Evolutionary conservation across 176 grass and related monocot species (phyloP), one percentile per base, ranked within the genome.

Genomic region (Pharus latifolius): DNA sequence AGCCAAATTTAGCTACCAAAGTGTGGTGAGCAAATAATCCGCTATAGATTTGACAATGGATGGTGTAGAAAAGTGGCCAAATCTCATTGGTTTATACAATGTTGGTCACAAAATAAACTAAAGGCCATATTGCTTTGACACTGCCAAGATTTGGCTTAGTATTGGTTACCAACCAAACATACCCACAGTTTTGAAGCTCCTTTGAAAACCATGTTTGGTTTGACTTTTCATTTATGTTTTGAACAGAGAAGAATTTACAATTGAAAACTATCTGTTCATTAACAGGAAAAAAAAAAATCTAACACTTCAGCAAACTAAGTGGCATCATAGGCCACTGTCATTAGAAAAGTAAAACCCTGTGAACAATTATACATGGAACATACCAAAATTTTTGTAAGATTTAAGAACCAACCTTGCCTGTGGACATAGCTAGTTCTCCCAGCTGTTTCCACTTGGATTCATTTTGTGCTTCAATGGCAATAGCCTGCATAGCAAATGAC

Each of bases 391-490:
- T 41, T 35, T 24, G 23, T 24, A 69, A 54, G 17, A 54, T 63
- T 76, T 63, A 73, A 71, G 40, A 83, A 66, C 66, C 54, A 74
- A 98, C 95, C 81, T 98, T 98, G 52, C 95, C 95, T 34, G 78
- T 86, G 49, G 90, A 98, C 84, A 98, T 84, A 48, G 95, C 95
- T 2, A 94, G 76, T 51, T 94, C 95, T 24, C 95, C 95, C 66
- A 98, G 62, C 81, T 94, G 90, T 72, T 98, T 98, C 95, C 90
- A 98, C 79, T 98, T 98, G 13, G 95, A 98, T 75, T 98, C 90
- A 72, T 90, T 94, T 81, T 94, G 95, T n/a, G 86, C 78, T 81
- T 94, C 90, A 75, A 63, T 68, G 3, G 90, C 90, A 30, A 98
- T 94, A 76, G 84, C 82, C 95, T 98, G 71, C 69, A 81, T 5